Evolutionary conservation across 1,139 yeast genomes (phyloP).

Genomic region (Hyphopichia burtonii): DNA sequence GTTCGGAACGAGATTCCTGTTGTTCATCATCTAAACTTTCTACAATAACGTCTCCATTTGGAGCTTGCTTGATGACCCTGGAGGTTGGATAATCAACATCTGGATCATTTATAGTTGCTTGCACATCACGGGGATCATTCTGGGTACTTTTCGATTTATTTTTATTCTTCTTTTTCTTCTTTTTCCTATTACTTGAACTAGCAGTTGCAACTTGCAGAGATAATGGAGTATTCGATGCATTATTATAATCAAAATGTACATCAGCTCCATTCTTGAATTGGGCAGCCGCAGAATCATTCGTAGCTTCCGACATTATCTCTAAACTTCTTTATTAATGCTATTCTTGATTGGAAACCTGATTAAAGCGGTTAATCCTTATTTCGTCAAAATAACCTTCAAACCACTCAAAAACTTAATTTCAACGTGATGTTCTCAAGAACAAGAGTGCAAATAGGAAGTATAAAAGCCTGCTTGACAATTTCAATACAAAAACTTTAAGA

Average conservation of each 20-base stretch:
- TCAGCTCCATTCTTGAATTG: constrained; percentile 48
- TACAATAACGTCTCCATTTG: constrained; percentile 74
- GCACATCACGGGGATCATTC: constrained; percentile 14
- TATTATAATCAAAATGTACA: constrained; percentile 56
- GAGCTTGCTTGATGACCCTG: constrained; percentile 67
- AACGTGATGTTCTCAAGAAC: no score
- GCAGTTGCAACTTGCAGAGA: constrained; percentile 6
- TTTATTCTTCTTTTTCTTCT: constrained; percentile 36
- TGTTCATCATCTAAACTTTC: constrained; percentile 42
- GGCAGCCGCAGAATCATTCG: constrained; percentile 3
- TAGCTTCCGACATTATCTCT: constrained; percentile 7
- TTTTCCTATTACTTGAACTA: constrained; percentile 27
- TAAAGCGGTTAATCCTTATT: no score
- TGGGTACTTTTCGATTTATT: constrained; percentile 16
- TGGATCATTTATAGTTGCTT: constrained; percentile 54
- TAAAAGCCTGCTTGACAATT: no score
- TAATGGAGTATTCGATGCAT: constrained; percentile 6
- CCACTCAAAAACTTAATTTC: no score
- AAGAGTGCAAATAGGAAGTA: no score
- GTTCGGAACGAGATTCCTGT: constrained; percentile 12
- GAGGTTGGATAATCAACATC: constrained; percentile 70
- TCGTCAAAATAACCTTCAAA: no score
- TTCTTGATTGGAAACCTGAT: background rate
- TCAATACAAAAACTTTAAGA: no score
- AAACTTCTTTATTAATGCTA: background rate